Evolutionary conservation across 2,329 filamentous ascomycete species (phyloP).

Genomic region (Scedosporium dehoogii): DNA sequence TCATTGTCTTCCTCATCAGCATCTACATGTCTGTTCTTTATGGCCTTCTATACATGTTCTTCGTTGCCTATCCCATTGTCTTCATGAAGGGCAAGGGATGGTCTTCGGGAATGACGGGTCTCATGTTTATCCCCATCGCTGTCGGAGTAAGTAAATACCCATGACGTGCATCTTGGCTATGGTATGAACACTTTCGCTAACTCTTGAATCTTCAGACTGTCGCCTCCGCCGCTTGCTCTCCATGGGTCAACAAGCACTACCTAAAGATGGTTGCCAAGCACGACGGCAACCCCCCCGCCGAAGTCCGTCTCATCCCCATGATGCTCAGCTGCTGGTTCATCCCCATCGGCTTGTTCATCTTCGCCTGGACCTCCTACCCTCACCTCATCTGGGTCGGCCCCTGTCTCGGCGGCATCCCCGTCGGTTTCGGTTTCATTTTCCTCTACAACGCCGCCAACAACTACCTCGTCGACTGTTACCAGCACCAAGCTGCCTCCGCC

Average conservation of each 20-base stretch:
- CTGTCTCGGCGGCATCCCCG: conserved; percentile 57
- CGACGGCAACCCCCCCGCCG: conserved; percentile 65
- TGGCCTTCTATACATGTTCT: conserved; percentile 68
- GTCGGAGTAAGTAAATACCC: conserved; percentile 42
- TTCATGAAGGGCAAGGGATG: conserved; percentile 76
- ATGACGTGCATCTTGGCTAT: neutral
- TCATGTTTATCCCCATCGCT: conserved; percentile 81
- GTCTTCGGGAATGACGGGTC: conserved; percentile 59
- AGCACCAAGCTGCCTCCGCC: conserved; percentile 68
- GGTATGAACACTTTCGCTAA: neutral
- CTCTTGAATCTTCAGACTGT: neutral
- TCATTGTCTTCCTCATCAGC: conserved; percentile 75
- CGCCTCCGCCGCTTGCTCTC: conserved; percentile 53
- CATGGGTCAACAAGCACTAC: conserved; percentile 75
- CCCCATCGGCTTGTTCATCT: conserved; percentile 47
- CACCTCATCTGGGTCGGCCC: conserved; percentile 61
- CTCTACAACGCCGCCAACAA: conserved; percentile 72
- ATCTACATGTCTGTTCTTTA: conserved; percentile 81
- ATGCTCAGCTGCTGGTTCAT: conserved; percentile 67
- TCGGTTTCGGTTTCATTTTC: conserved; percentile 77
- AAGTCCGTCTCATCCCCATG: conserved; percentile 73
- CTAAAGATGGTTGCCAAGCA: conserved; percentile 50
- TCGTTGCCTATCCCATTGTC: conserved; percentile 59
- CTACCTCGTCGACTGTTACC: conserved; percentile 56
- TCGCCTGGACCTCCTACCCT: conserved; percentile 55